phyloP scores from a whole-genome alignment of 2,329 filamentous ascomycete species.

The Hypoxylon sp. region DNA sequence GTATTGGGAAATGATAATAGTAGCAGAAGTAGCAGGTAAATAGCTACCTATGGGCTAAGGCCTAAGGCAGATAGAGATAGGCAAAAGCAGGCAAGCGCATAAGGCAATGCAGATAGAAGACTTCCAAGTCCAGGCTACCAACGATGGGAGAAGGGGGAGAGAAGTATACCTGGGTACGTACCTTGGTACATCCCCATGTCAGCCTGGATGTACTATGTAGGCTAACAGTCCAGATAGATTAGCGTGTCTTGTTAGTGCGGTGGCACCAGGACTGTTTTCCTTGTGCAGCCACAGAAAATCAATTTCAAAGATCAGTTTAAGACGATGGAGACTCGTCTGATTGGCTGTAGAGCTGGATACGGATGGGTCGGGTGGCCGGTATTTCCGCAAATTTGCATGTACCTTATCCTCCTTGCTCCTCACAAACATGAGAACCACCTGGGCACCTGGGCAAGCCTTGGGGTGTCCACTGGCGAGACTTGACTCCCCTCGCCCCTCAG shows the following conservation, averaged over 20 bases:
- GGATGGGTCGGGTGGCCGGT: constrained; percentile 43
- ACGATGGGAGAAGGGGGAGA: constrained; percentile 11
- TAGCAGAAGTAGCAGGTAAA: constrained; percentile 22
- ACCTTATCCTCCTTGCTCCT: neutral
- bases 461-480: too few relatives aligned
- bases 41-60: constrained; percentile 1
- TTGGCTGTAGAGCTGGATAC: constrained; percentile 33
- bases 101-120: constrained; percentile 23
- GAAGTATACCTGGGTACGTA: constrained; percentile 20
- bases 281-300: constrained; percentile 42
- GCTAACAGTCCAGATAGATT: constrained; percentile 33
- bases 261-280: constrained; percentile 43
- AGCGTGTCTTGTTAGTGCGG: constrained; percentile 35
- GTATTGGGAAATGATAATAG: constrained; percentile 27
- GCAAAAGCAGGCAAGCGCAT: constrained; percentile 30
- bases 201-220: too few relatives aligned
- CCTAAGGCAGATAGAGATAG: constrained; percentile 13
- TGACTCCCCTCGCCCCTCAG: constrained; percentile 28
- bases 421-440: too few relatives aligned
- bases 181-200: neutral
- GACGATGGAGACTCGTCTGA: constrained; percentile 12
- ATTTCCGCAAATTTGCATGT: constrained; percentile 42
- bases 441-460: too few relatives aligned
- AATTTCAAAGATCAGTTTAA: constrained; percentile 42
- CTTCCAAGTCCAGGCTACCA: constrained; percentile 16